Base-by-base conservation (phyloP, 2,329 filamentous ascomycete species). In the Metarhizium album region DNA sequence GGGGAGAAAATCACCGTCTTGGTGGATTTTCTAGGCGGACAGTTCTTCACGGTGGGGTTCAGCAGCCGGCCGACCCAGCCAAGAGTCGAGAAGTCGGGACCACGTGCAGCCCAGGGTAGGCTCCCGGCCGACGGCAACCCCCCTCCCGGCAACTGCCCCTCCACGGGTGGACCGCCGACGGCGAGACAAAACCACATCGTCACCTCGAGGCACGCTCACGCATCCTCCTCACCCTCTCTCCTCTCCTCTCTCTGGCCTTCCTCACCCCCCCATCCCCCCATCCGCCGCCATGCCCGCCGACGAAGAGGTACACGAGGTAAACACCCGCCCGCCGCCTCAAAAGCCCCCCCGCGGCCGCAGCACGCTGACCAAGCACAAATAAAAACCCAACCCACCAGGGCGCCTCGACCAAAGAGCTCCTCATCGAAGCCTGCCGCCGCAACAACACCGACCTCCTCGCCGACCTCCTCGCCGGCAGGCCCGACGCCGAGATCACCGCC, bases 401-500 rank as follows among this genome's bases (percentile, higher is more conserved):
- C 66, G 91, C 91, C 59, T 87, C 87, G 53, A 81, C 83, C 45
- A 78, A 84, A 67, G 91, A 97, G 73, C 80, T 87, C 62, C 80
- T 97, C 60, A 82, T 97, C 70, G 91, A 95, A 74, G 88, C 93
- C 61, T 95, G 87, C 72, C 88, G 91, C 54, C 82, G 90, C 63
- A 91, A 97, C 77, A 96, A 97, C 71, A 83, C 83, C 58, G 84
- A 91, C 49, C 82, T 97, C 54, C 81, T 97, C 51, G 71, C 79
- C 60, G 84, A 93, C 61, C 78, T 90, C 52, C 76, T 96, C 58
- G 70, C 78, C 42, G 71, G 72, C 57, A 78, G 79, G 57, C 70
- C 72, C 52, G 81, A 84, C 50, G 76, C 80, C 53, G 76, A 86
- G 61, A 81, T 88, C 54, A 83, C 90, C 33, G 67, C 79, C 47